A percentile compares a stretch with the other conserved stretches of the same genome.
Conservation (phyloP, 257 asterid species). For the Solanum sparsipilum region DNA sequence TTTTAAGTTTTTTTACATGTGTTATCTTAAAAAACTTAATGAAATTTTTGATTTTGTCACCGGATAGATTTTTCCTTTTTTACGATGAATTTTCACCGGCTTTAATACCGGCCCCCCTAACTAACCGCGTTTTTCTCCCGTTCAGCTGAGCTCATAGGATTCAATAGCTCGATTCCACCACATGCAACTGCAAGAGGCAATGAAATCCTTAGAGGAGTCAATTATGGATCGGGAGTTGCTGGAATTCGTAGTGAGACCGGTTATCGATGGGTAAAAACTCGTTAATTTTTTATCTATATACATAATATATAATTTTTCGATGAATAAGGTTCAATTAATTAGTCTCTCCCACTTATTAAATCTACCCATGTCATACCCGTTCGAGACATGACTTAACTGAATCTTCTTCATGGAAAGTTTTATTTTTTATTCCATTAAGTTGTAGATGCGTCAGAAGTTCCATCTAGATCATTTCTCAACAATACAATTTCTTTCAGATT, state of each 20-base stretch:
- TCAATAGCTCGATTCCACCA: slow-evolving; percentile 27
- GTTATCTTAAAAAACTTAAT: not conserved
- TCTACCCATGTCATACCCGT: too few relatives aligned
- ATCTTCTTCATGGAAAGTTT: not conserved
- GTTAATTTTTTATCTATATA: not conserved
- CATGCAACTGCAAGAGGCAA: slow-evolving; percentile 14
- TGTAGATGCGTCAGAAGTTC: too few relatives aligned
- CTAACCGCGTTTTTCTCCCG: not conserved
- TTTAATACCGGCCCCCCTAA: not conserved
- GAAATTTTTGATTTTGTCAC: not conserved
- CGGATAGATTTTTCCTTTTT: too few relatives aligned
- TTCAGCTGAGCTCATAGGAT: slow-evolving; percentile 29
- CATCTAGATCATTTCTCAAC: too few relatives aligned
- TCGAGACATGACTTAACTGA: not conserved
- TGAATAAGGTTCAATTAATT: not conserved
- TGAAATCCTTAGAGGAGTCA: slow-evolving; percentile 21
- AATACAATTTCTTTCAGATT: too few relatives aligned
- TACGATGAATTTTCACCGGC: not conserved
- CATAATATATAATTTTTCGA: not conserved
- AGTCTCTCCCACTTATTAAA: not conserved
- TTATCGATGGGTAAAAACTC: slow-evolving; percentile 11
- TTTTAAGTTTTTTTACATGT: not conserved
- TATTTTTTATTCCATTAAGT: too few relatives aligned
- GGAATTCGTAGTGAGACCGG: slow-evolving; percentile 40
- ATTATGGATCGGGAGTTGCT: slow-evolving; percentile 40